phyloP scores from a whole-genome alignment of 495 filamentous ascomycete species.

The Copromyces sp. region DNA sequence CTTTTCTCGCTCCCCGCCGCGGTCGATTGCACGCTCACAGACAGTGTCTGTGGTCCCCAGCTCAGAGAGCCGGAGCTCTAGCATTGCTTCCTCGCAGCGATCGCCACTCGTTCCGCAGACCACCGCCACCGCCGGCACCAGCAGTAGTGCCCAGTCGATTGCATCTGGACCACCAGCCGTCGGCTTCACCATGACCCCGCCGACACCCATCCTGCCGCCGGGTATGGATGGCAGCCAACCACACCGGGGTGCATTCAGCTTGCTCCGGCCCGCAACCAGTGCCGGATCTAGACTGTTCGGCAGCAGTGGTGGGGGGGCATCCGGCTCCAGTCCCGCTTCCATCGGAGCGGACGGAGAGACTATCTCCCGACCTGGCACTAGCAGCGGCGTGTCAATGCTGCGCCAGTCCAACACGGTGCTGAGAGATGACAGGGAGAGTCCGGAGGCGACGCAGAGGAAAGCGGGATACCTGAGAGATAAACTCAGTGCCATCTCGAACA shows the following conservation, averaged over 20 bases:
- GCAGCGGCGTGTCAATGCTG: constrained; percentile 6
- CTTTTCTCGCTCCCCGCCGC: constrained; percentile 40
- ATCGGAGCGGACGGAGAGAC: background rate
- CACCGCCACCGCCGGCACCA: background rate
- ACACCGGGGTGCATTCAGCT: constrained; percentile 6
- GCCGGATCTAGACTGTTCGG: constrained; percentile 19
- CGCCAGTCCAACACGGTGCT: background rate
- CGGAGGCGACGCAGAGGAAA: constrained; percentile 15
- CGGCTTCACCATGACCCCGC: constrained; percentile 25
- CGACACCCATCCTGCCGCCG: constrained; percentile 19
- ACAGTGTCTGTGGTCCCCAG: constrained; percentile 28
- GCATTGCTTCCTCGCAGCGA: constrained; percentile 31
- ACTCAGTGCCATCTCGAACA: constrained; percentile 26
- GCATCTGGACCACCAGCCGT: constrained; percentile 2
- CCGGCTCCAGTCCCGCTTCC: background rate
- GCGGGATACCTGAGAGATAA: constrained; percentile 30
- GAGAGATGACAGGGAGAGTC: constrained; percentile 1
- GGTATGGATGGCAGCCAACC: background rate
- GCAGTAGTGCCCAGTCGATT: background rate
- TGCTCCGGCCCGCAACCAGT: constrained; percentile 22
- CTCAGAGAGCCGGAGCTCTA: constrained; percentile 35
- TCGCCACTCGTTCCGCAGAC: constrained; percentile 18
- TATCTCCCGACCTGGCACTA: constrained; percentile 11
- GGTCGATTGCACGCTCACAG: constrained; percentile 30
- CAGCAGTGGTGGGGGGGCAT: background rate